phyloP scores from a whole-genome alignment of 768 basidiomycete species.

The Suillus spraguei region DNA sequence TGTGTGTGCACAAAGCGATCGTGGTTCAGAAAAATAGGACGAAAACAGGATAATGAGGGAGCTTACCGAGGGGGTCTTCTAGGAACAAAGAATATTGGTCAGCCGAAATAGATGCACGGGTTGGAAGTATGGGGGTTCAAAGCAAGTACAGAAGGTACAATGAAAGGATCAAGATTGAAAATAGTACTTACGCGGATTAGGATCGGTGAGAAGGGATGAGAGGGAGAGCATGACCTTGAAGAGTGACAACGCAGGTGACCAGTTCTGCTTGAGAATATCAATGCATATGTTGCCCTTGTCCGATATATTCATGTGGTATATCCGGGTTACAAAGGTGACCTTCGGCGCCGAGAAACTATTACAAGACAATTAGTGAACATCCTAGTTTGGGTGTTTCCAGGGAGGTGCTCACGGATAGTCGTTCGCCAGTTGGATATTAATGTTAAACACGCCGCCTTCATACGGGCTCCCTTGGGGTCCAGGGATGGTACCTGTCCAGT shows the following conservation, averaged over 20 bases:
- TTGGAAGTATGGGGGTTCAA: constrained; percentile 9
- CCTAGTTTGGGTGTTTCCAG: constrained; percentile 5
- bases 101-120: constrained; percentile 1
- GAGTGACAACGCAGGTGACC: constrained; percentile 92
- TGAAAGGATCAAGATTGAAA: constrained; percentile 3
- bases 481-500: constrained; percentile 78
- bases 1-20: constrained; percentile 32
- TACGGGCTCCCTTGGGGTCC: constrained; percentile 85
- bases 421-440: constrained; percentile 62
- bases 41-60: not conserved
- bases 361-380: constrained; percentile 8
- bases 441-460: constrained; percentile 74
- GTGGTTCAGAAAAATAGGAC: not conserved
- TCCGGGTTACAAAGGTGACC: constrained; percentile 74
- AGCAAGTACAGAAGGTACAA: not conserved
- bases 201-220: constrained; percentile 90
- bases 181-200: constrained; percentile 77
- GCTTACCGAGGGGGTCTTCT: constrained; percentile 75
- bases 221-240: constrained; percentile 95
- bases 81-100: constrained; percentile 5
- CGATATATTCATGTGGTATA: constrained; percentile 90
- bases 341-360: constrained; percentile 77
- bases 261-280: constrained; percentile 91
- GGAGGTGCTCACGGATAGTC: constrained; percentile 75
- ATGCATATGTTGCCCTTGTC: constrained; percentile 81